Evolutionary conservation across 306 rosid genomes (phyloP).

Genomic region (Inga leiocalycina): DNA sequence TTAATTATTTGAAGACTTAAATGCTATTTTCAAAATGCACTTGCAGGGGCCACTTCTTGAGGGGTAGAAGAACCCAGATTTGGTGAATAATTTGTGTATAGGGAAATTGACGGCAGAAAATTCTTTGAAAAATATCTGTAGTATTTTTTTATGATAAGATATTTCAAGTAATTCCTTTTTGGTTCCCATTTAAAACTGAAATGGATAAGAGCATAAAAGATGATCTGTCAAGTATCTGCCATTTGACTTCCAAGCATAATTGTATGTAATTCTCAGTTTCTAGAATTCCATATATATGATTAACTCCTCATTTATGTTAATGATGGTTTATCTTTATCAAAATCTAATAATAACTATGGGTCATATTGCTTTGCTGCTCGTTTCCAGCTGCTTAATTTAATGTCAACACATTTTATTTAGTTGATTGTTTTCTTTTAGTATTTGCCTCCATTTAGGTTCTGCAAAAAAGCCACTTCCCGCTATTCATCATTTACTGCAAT

Average conservation of each 20-base stretch:
- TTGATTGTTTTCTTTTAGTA: constrained; percentile 18
- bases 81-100: constrained; percentile 11
- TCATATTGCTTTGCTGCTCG: constrained; percentile 2
- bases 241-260: background rate
- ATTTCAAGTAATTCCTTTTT: constrained; percentile 12
- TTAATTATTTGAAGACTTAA: constrained; percentile 5
- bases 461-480: constrained; percentile 19
- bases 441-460: constrained; percentile 24
- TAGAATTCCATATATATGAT: background rate
- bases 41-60: background rate
- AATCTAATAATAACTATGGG: background rate
- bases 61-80: constrained; percentile 13
- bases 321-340: background rate
- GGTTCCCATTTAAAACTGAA: constrained; percentile 5
- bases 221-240: constrained; percentile 6
- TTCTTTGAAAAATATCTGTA: constrained; percentile 5
- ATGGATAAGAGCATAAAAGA: background rate
- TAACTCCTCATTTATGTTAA: background rate
- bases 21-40: background rate
- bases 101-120: background rate
- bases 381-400: background rate
- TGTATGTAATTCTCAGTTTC: background rate
- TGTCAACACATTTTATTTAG: constrained; percentile 10
- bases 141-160: constrained; percentile 9
- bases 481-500: background rate